Conservation (phyloP, 306 rosid species). For the Rosa persica region DNA sequence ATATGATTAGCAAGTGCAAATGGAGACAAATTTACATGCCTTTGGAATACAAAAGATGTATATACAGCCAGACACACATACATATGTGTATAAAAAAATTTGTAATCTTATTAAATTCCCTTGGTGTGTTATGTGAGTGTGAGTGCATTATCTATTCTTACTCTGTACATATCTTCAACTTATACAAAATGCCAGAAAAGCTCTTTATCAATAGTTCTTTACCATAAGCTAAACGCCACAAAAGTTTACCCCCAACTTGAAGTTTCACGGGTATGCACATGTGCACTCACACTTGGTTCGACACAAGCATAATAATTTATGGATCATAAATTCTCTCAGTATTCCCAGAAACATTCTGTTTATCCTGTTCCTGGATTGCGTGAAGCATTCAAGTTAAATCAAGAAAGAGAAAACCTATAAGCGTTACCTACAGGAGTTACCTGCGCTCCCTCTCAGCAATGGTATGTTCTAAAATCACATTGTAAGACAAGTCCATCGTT, state of each 20-base stretch:
- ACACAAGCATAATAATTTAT: neutral
- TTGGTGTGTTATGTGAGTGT: neutral
- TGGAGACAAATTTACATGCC: neutral
- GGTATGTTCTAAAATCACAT: constrained; percentile 91
- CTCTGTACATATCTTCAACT: constrained; percentile 1
- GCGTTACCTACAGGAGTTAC: constrained; percentile 40
- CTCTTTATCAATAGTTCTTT: neutral
- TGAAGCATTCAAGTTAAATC: constrained; percentile 1
- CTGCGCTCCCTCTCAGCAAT: constrained; percentile 99
- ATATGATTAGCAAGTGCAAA: neutral
- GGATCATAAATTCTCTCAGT: neutral
- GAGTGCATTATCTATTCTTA: neutral
- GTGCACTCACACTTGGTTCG: neutral
- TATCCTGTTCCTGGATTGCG: neutral
- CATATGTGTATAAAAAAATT: neutral
- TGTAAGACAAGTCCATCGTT: constrained; percentile 90
- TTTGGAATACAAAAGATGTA: neutral
- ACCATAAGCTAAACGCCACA: neutral
- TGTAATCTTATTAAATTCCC: neutral
- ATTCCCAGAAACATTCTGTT: neutral
- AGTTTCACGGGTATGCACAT: neutral
- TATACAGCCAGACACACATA: neutral
- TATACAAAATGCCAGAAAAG: neutral
- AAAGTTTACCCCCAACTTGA: neutral
- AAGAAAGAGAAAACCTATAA: neutral